A percentile compares a stretch with the other conserved stretches of the same genome.
phyloP scores from a whole-genome alignment of 2,329 filamentous ascomycete genomes.

The Cercospora nicotianae region DNA sequence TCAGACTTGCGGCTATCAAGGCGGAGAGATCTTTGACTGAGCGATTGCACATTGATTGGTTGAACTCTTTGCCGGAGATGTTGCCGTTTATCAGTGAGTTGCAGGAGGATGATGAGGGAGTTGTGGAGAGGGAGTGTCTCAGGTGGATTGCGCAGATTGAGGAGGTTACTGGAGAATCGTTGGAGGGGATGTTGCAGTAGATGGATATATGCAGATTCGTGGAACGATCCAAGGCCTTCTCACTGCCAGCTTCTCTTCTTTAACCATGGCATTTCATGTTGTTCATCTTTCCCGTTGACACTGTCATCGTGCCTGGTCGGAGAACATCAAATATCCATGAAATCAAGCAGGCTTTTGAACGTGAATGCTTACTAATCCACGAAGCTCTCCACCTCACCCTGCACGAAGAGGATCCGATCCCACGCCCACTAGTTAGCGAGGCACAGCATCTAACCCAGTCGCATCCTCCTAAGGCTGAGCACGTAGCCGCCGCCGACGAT shows the following conservation, averaged over 20 bases:
- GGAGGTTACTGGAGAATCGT: constrained; percentile 80
- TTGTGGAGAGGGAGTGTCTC: constrained; percentile 84
- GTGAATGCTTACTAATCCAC: not conserved
- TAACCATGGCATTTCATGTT: no score
- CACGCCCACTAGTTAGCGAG: not conserved
- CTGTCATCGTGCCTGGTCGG: no score
- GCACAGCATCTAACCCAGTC: not conserved
- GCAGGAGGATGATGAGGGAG: constrained; percentile 94
- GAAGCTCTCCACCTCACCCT: not conserved
- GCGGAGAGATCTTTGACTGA: constrained; percentile 71
- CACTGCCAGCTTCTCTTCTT: no score
- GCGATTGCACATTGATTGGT: constrained; percentile 86
- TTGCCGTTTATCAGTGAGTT: constrained; percentile 92
- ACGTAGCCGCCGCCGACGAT: no score
- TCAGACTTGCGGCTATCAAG: constrained; percentile 78
- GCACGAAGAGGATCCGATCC: not conserved
- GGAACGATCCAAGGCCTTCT: no score
- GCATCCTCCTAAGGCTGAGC: no score
- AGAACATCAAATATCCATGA: no score
- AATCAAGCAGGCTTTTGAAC: not conserved
- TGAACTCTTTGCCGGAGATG: constrained; percentile 89
- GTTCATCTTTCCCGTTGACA: no score
- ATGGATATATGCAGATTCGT: not conserved
- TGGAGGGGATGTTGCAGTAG: constrained; percentile 76
- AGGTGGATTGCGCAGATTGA: constrained; percentile 91